Percentiles rank a stretch among this genome's conserved stretches.
Conservation (phyloP, 2,329 filamentous ascomycete species). For the Pleoardoris graminearum region DNA sequence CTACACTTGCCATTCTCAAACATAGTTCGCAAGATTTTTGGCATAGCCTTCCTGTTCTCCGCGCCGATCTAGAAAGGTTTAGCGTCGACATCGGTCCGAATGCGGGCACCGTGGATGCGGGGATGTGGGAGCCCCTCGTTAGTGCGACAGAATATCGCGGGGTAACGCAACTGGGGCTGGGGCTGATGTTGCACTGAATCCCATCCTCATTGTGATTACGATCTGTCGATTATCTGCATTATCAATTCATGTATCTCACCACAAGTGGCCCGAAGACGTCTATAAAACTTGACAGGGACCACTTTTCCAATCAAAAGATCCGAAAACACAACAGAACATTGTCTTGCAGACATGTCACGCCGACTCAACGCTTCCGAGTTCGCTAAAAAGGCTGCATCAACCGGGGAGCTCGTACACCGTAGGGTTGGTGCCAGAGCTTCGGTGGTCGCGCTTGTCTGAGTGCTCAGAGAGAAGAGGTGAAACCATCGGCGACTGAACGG, state of each 20-base stretch:
- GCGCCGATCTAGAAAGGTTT: slow-evolving; percentile 7
- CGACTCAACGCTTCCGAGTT: not conserved
- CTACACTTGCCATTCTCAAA: not conserved
- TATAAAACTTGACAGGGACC: no score
- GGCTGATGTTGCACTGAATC: not conserved
- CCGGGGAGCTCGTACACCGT: slow-evolving; percentile 3
- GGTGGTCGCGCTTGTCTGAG: not conserved
- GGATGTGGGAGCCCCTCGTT: not conserved
- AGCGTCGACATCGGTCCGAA: slow-evolving; percentile 5
- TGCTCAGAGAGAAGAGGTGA: slow-evolving; percentile 6
- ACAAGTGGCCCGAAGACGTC: no score
- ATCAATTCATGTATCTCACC: not conserved
- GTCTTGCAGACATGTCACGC: not conserved
- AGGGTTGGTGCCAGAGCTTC: not conserved
- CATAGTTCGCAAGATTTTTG: not conserved
- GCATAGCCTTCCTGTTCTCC: slow-evolving; percentile 1
- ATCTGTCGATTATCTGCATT: not conserved
- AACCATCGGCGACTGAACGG: slow-evolving; percentile 4
- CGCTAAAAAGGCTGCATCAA: not conserved
- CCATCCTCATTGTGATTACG: not conserved
- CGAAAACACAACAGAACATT: not conserved
- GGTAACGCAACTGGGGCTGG: not conserved
- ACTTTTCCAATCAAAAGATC: not conserved
- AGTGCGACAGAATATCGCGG: slow-evolving; percentile 5
- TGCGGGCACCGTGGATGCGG: not conserved